Evolutionary conservation across 306 rosid species (phyloP), one percentile per base, ranked within the genome.

Genomic region (Dryas drummondii): DNA sequence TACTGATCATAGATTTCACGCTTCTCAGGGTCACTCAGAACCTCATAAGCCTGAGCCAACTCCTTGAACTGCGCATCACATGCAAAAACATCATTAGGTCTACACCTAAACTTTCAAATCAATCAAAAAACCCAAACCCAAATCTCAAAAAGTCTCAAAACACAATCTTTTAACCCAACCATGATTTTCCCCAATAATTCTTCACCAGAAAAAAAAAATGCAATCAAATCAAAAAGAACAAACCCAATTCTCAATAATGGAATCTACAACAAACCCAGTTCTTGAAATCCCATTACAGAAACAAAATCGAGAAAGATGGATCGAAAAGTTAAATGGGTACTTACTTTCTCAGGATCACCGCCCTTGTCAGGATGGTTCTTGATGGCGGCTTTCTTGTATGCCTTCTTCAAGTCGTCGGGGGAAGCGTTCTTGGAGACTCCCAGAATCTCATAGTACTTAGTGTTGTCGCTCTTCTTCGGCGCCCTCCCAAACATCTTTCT

Each of bases 351-450:
- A 1, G 97, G 97, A 81, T 92, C 97, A 47, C 96, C 97, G 9
- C 97, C 97, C 80, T 92, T 92, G 6, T 92, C 97, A 3, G 97
- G 97, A 73, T 92, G 97, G 82, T 90, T 90, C 71, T 92, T 92
- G 0, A 92, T 92, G 42, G 97, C 97, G 9, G 96, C 96, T 79
- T 88, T 92, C 79, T 84, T 88, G 85, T 92, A 92, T 13, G 97
- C 97, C 86, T 92, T 92, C 80, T 92, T 92, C 80, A 92, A 73
- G 78, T 92, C 97, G 1, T 92, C 96, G 70, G 75, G 92, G 1
- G 96, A 82, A 63, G 97, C 93, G 78, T 44, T 88, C 78, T 90
- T 85, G 14, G 96, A 84, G 5, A 92, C 93, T 50, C 97, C 97
- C 14, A 92, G 72, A 73, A 88, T 65, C 75, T 92, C 96, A 26